Evolutionary conservation across 768 basidiomycete species (phyloP), one percentile per base, ranked within the genome.

Genomic region (Amanita brunnescens): DNA sequence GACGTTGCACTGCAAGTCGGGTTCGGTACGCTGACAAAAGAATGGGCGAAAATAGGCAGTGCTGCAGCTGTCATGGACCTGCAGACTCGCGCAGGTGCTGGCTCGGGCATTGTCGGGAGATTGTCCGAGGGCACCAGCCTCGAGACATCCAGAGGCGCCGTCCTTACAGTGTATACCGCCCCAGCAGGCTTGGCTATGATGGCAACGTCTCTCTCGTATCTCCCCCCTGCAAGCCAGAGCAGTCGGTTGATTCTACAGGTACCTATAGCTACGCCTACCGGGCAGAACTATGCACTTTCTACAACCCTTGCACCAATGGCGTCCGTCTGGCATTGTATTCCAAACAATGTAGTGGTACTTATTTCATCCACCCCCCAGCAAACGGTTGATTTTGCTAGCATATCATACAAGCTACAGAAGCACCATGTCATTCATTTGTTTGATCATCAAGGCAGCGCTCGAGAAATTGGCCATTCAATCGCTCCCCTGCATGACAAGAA

Each of bases 341-440:
- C 84, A 2, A 77, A 82, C 51, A 74, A 79, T 50, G 72, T 87
- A 48, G 75, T 83, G 13, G 74, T 96, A 37, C 67, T 96, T 44
- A 75, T 95, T 50, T 94, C 92, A 34, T 83, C 91, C 2, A 84
- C 87, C 3, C 81, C 91, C 0, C 85, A 87, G 56, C 91, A 96
- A 64, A 74, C 87, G 13, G 77, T 84, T 42, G 86, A 91, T 59
- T 78, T 91, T 50, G 79, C 92, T 2, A 60, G 78, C 23, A 73
- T 91, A 43, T 74, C 91, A n/a, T 93, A 93, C 71, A 75, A 73
- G 53, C 66, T 87, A 45, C 73, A 75, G 13, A 64, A 69, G 16
- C 76, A 70, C 37, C 90, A 95, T 65, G 82, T 89, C 51, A 76
- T 93, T 50, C 92, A 97, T 64, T 70, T 97, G 37, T 93, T 98